Evolutionary conservation across 2,329 filamentous ascomycete genomes (phyloP).

Genomic region (Colletotrichum graminicola): DNA sequence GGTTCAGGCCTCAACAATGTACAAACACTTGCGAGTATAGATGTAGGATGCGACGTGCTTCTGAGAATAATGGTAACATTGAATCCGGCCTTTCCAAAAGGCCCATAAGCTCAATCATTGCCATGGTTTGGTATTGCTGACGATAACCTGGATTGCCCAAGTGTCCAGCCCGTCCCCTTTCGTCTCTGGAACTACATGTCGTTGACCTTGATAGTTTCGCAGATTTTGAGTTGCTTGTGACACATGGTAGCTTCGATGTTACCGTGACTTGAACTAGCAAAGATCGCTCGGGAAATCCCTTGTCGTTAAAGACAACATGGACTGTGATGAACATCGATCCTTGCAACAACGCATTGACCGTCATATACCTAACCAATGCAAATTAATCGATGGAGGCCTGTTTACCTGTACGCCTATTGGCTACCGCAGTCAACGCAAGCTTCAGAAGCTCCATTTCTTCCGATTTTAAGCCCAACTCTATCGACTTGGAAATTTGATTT

Average conservation of each 20-base stretch:
- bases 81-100: neutral
- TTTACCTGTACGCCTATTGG: constrained; percentile 57
- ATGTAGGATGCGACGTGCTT: constrained; percentile 4
- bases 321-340: constrained; percentile 60
- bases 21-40: neutral
- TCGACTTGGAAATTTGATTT: constrained; percentile 25
- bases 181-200: neutral
- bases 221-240: constrained; percentile 12
- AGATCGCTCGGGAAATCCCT: constrained; percentile 40
- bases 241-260: constrained; percentile 54
- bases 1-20: neutral
- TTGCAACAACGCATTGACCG: constrained; percentile 59
- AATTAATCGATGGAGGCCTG: constrained; percentile 52
- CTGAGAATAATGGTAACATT: neutral
- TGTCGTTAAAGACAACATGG: constrained; percentile 52
- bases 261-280: constrained; percentile 62
- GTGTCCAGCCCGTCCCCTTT: neutral
- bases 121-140: neutral
- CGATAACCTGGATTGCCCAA: neutral
- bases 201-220: neutral
- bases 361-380: constrained; percentile 59
- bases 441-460: constrained; percentile 71
- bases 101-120: too few relatives aligned
- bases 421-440: constrained; percentile 69
- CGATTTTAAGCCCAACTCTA: constrained; percentile 62